Evolutionary conservation across 371 early-diverging fungal genomes (phyloP).

Genomic region (Mucor sp.): DNA sequence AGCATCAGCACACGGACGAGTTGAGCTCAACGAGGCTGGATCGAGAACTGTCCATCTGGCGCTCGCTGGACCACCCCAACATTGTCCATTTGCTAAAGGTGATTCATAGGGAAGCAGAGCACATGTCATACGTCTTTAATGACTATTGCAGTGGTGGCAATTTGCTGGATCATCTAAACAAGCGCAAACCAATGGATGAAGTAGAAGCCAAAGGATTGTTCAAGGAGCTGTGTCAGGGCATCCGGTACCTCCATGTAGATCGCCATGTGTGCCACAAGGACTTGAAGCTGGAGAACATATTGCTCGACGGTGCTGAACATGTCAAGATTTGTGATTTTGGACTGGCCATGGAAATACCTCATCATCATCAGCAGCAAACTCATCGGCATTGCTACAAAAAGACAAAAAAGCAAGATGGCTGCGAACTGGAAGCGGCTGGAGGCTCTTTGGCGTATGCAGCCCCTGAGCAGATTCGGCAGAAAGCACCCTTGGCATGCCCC

Average conservation of each 20-base stretch:
- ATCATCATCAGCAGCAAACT: not conserved
- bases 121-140: conserved; percentile 65
- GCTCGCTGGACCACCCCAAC: conserved; percentile 66
- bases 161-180: conserved; percentile 41
- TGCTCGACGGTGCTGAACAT: conserved; percentile 52
- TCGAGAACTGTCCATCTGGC: conserved; percentile 73
- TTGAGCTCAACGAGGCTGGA: conserved; percentile 31
- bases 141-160: conserved; percentile 68
- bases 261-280: conserved; percentile 85
- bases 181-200: conserved; percentile 37
- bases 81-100: conserved; percentile 65
- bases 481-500: conserved; percentile 48
- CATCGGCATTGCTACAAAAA: conserved; percentile 23
- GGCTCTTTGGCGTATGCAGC: conserved; percentile 81
- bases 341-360: conserved; percentile 47
- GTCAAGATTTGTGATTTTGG: conserved; percentile 94
- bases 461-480: conserved; percentile 70
- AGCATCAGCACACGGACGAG: conserved; percentile 23
- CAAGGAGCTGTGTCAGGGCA: conserved; percentile 69
- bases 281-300: conserved; percentile 92
- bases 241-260: conserved; percentile 81
- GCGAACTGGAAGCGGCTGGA: conserved; percentile 29
- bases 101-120: conserved; percentile 49
- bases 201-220: conserved; percentile 55
- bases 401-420: conserved; percentile 7